Evolutionary conservation across 495 filamentous ascomycete species (phyloP), one percentile per base, ranked within the genome.

Genomic region (Aspergillus sclerotioniger): DNA sequence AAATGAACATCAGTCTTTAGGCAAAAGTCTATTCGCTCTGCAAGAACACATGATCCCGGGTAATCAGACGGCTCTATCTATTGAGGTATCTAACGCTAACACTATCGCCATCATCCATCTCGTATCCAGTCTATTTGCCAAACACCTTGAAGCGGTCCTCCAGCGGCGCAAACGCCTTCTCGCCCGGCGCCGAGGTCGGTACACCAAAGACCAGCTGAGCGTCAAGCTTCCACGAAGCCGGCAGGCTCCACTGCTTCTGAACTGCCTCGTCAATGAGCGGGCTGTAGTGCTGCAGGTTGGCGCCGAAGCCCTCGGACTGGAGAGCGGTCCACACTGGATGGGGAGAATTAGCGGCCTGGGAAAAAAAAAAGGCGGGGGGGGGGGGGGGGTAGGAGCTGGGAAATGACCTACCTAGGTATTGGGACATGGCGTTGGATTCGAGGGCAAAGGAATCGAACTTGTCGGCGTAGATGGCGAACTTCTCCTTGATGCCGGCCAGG

Each of bases 261-360:
- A 82, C 53, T 37, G 68, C 62, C 31, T 67, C 71, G 56, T 81
- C 77, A 58, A 82, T 75, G 12, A 79, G 63, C n/a, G 77, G 76
- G 63, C 76, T 81, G 68, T 80, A 81, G 68, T 83, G 80, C 76
- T 83, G 80, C 20, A 83, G 71, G 61, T 82, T 83, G 62, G 68
- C 73, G 32, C 80, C 80, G 54, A 83, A 63, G 32, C 80, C 80
- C 57, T 80, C 77, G 12, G 73, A 63, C 57, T 76, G 64, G 17
- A 83, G 74, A 7, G 80, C 80, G 39, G 72, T 70, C 80, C 80
- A 83, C 54, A 80, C 71, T 73, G n/a, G 2, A 29, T 3, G 45
- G 7, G 7, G 46, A 64, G 53, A 65, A 65, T 41, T 32, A 55
- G 12, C 39, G 33, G 12, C 16, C 9, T 16, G 13, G 5, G 21